Percentiles rank a stretch among this genome's conserved stretches.
Evolutionary conservation across 805 yeast species (phyloP).

Genomic region (Ogataea angusta): DNA sequence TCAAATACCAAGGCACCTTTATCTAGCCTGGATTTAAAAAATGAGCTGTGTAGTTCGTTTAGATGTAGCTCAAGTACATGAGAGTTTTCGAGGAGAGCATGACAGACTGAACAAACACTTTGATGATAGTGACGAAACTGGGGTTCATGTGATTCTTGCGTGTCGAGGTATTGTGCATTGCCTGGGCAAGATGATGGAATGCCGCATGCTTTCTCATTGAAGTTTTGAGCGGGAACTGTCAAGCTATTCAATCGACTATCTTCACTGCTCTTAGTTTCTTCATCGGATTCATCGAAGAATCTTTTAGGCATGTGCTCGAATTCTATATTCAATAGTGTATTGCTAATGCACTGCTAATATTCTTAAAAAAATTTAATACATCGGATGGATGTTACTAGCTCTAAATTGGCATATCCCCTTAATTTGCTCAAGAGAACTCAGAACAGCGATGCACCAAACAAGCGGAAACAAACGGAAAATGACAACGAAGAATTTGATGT

Average conservation of each 20-base stretch:
- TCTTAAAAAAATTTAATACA: too few species aligned
- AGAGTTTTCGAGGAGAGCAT: conserved; percentile 41
- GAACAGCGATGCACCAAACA: not conserved
- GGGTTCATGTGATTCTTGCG: conserved; percentile 13
- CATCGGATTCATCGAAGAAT: not conserved
- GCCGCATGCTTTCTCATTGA: not conserved
- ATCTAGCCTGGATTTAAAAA: conserved; percentile 34
- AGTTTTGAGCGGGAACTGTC: not conserved
- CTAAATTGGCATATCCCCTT: too few species aligned
- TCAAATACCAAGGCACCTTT: conserved; percentile 38
- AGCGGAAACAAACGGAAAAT: not conserved
- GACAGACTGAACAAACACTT: conserved; percentile 38
- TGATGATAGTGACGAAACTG: conserved; percentile 29
- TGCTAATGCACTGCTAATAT: too few species aligned
- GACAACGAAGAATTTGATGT: conserved; percentile 6
- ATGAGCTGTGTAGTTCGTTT: conserved; percentile 52
- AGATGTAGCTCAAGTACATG: conserved; percentile 45
- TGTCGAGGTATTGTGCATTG: not conserved
- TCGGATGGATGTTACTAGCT: not conserved
- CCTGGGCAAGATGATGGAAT: conserved; percentile 1
- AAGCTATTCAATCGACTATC: not conserved
- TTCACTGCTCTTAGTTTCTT: not conserved
- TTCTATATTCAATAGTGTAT: too few species aligned
- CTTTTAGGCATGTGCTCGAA: not conserved
- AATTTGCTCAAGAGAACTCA: not conserved